Evolutionary conservation across 306 rosid genomes (phyloP).

Genomic region (Trifolium repens): DNA sequence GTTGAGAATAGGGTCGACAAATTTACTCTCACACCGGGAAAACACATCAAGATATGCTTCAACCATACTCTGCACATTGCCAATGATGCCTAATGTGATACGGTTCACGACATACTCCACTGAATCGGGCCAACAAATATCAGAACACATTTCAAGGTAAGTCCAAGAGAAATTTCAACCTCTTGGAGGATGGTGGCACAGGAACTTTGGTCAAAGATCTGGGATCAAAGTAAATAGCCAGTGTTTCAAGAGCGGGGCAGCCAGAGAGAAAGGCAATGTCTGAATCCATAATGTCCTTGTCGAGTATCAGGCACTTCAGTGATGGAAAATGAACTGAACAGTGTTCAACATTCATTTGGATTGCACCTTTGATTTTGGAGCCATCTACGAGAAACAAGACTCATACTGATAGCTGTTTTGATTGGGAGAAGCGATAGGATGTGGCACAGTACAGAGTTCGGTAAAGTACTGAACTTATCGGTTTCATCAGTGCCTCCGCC

Average conservation of each 20-base stretch:
- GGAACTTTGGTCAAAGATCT: too few species aligned
- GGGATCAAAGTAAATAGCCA: not conserved
- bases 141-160: not conserved
- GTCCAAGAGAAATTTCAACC: not conserved
- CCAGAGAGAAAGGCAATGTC: not conserved
- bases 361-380: too few species aligned
- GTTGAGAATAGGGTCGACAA: not conserved
- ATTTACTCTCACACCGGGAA: not conserved
- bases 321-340: not conserved
- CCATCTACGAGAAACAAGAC: constrained; percentile 3
- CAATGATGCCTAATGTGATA: not conserved
- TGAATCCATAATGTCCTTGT: not conserved
- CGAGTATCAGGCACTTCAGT: not conserved
- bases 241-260: not conserved
- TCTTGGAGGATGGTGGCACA: not conserved
- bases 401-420: not conserved
- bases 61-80: not conserved
- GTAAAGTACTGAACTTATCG: not conserved
- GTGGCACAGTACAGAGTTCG: not conserved
- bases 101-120: too few species aligned
- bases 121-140: too few species aligned
- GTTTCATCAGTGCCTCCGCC: not conserved
- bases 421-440: not conserved
- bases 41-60: not conserved
- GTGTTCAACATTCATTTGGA: not conserved